Conservation (phyloP, 2,329 filamentous ascomycete genomes). For the Fulvia fulva region DNA sequence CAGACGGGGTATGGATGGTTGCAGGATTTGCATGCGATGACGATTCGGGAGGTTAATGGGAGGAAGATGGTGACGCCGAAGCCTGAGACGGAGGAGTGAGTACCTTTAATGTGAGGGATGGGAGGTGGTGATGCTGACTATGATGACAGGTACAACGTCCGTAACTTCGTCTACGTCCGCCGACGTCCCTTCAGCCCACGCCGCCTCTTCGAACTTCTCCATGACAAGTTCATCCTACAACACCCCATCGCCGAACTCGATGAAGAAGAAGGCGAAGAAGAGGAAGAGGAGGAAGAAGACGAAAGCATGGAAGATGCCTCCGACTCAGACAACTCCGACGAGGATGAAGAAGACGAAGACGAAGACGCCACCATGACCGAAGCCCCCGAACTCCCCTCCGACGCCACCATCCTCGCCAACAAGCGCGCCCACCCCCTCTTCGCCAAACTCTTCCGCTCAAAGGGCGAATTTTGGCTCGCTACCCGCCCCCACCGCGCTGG, state of each 20-base stretch:
- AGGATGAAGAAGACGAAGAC: slow-evolving; percentile 34
- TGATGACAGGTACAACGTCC: slow-evolving; percentile 54
- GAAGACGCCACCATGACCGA: slow-evolving; percentile 35
- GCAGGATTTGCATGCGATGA: slow-evolving; percentile 66
- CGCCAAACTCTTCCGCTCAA: slow-evolving; percentile 57
- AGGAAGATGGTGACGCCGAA: slow-evolving; percentile 59
- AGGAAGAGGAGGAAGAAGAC: slow-evolving; percentile 23
- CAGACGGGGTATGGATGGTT: slow-evolving; percentile 66
- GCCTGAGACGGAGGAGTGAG: slow-evolving; percentile 65
- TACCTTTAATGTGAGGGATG: not conserved
- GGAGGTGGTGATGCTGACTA: not conserved
- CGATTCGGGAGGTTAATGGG: slow-evolving; percentile 53
- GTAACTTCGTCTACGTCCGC: slow-evolving; percentile 65
- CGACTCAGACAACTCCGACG: slow-evolving; percentile 19
- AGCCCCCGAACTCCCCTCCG: slow-evolving; percentile 29
- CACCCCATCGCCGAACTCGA: slow-evolving; percentile 37
- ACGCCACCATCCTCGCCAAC: slow-evolving; percentile 48
- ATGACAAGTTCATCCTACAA: slow-evolving; percentile 43
- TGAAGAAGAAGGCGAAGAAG: slow-evolving; percentile 30
- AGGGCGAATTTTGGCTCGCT: slow-evolving; percentile 59
- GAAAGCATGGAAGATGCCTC: slow-evolving; percentile 23
- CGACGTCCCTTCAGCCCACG: slow-evolving; percentile 43
- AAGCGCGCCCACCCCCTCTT: slow-evolving; percentile 55
- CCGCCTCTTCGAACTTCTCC: slow-evolving; percentile 39
- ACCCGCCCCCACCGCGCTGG: slow-evolving; percentile 55